These are phyloP conservation scores for Saturnispora dispora DNA, from an alignment of 805 yeast genomes.

Conservation along the genomic window DNA sequence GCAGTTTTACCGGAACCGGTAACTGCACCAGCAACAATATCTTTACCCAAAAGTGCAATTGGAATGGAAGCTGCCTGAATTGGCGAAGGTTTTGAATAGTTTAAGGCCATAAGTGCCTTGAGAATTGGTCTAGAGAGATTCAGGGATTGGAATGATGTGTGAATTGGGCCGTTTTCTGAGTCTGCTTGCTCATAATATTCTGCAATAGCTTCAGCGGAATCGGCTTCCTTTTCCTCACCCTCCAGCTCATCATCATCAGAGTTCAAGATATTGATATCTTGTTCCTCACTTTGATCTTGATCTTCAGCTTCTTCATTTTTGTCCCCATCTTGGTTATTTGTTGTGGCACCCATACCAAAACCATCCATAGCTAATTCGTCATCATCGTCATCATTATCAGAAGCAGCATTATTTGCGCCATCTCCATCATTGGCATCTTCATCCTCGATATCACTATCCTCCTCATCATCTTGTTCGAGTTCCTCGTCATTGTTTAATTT, in stretches of 20 bases:
- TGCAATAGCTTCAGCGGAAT: constrained; percentile 76
- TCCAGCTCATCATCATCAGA: constrained; percentile 20
- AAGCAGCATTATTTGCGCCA: too few relatives aligned
- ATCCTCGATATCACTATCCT: constrained; percentile 27
- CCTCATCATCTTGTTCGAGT: constrained; percentile 31
- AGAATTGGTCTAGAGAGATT: constrained; percentile 85
- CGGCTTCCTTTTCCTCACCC: constrained; percentile 38
- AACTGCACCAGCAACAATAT: constrained; percentile 97
- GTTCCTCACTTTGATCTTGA: constrained; percentile 27
- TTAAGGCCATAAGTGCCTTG: constrained; percentile 71
- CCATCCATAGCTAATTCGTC: constrained; percentile 36
- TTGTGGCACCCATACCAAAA: constrained; percentile 30
- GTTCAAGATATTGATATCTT: constrained; percentile 24
- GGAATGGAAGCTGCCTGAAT: constrained; percentile 93
- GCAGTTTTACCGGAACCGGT: constrained; percentile 99
- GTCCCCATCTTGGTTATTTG: constrained; percentile 21
- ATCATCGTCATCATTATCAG: constrained; percentile 19
- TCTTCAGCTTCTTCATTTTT: constrained; percentile 20
- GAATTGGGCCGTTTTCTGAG: constrained; percentile 33
- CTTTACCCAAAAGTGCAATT: constrained; percentile 86
- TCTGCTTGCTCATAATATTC: constrained; percentile 61
- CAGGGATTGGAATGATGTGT: constrained; percentile 63
- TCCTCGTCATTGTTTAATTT: constrained; percentile 26
- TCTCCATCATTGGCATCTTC: constrained; percentile 31
- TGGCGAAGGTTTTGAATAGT: constrained; percentile 85